Evolutionary conservation across 1,284 basidiomycete species (phyloP), one percentile per base, ranked within the genome.

Genomic region (Apiotrichum siamense): DNA sequence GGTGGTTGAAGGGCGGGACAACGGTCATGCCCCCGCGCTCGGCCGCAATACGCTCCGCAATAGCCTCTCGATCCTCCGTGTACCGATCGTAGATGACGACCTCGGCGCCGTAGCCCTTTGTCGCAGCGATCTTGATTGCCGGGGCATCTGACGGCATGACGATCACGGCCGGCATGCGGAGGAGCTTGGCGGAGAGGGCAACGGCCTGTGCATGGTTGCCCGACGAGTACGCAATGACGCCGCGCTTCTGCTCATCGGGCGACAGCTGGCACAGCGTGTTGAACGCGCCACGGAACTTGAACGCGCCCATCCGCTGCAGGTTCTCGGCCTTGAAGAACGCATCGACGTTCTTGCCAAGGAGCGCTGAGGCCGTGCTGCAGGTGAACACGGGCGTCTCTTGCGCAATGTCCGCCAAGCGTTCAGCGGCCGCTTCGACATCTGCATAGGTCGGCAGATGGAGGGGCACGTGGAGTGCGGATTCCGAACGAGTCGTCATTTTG

Each of bases 181-280:
- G 81, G 49, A 84, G 83, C 37, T 83, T 77, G 12, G 93, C 91
- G 13, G 94, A 91, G 49, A 98, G 80, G 1, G 94, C 96, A 40
- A 99, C 94, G 21, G 96, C 94, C 73, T 99, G 94, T 0, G 94
- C 94, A 72, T 99, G 94, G 68, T 99, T 99, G 26, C 94, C 92
- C 54, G 93, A 96, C 68, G 88, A 93, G 70, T 93, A 99, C 39
- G 96, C 97, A 49, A 98, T 80, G 58, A 99, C 96, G 53, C 94
- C 94, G 73, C 92, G 93, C 87, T 89, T 91, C 57, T 90, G 81
- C 63, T 97, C 91, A 49, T 91, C 88, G 20, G 86, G 83, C 9
- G 79, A 78, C 36, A 99, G 77, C 73, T 83, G 83, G 9, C 88
- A 88, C 92, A 99, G 97, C 70, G 97, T 89, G 75, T 99, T 99